A percentile compares a stretch with the other conserved stretches of the same genome.
Evolutionary conservation across 352 stramenopile species (phyloP).

Genomic region (Globisporangium iwayamae): DNA sequence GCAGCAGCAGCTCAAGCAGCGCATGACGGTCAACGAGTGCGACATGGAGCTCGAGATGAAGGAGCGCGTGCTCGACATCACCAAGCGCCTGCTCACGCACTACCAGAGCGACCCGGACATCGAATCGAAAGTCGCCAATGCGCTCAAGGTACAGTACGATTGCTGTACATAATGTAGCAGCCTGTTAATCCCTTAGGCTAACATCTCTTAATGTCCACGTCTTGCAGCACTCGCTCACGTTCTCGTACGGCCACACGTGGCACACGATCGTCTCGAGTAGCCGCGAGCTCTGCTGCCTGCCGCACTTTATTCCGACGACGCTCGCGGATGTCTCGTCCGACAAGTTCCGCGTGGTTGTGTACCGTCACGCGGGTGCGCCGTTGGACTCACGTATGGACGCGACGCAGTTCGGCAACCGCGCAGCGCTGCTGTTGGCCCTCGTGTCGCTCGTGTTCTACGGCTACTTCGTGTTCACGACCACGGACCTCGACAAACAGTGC

Average conservation of each 20-base stretch:
- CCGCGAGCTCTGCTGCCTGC: conserved; percentile 54
- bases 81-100: conserved; percentile 39
- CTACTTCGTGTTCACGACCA: conserved; percentile 52
- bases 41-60: conserved; percentile 57
- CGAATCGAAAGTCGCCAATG: conserved; percentile 49
- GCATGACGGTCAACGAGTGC: conserved; percentile 22
- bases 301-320: conserved; percentile 38
- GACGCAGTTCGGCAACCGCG: conserved; percentile 54
- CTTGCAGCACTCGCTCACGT: conserved; percentile 54
- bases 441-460: conserved; percentile 60
- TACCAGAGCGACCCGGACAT: conserved; percentile 31
- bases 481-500: conserved; percentile 40
- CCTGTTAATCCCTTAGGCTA: background rate
- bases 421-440: conserved; percentile 48
- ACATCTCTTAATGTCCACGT: background rate
- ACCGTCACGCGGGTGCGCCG: conserved; percentile 48
- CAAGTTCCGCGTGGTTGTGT: conserved; percentile 63
- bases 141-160: conserved; percentile 40
- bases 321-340: conserved; percentile 50
- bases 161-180: background rate
- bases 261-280: conserved; percentile 54
- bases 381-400: conserved; percentile 59
- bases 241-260: conserved; percentile 65
- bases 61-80: conserved; percentile 29
- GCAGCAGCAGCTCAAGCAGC: conserved; percentile 42